These are phyloP conservation scores for Skeletonema tropicum DNA, from an alignment of 108 stramenopile species.

Conservation along the genomic window DNA sequence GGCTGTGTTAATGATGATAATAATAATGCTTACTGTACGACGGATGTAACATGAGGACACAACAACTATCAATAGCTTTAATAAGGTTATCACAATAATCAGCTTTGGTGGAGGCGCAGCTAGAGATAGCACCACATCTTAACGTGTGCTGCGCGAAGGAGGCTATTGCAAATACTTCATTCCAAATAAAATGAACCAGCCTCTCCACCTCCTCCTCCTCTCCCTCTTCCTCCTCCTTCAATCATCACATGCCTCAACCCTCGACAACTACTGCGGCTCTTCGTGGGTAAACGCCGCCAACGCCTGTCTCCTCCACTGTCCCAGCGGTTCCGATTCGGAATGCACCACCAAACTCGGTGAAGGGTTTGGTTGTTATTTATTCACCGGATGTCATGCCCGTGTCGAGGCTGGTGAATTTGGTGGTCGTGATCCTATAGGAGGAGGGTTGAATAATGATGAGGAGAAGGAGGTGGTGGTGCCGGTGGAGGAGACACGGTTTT, in stretches of 20 bases:
- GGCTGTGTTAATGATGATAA: too few relatives aligned
- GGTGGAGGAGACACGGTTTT: neutral
- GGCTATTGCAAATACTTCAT: too few relatives aligned
- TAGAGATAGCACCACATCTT: too few relatives aligned
- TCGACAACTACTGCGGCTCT: neutral
- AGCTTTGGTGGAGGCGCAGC: too few relatives aligned
- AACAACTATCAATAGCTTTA: too few relatives aligned
- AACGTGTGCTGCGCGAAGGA: too few relatives aligned
- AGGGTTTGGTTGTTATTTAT: neutral
- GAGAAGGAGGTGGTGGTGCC: neutral
- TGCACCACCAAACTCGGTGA: neutral
- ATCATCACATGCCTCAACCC: neutral
- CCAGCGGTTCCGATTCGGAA: neutral
- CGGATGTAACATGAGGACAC: too few relatives aligned
- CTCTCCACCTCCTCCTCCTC: neutral
- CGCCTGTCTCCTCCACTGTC: conserved; percentile 1
- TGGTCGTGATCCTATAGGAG: conserved; percentile 1
- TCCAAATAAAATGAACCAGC: neutral
- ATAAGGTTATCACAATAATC: too few relatives aligned
- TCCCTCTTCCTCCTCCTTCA: neutral
- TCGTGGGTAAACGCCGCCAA: neutral
- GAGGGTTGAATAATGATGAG: neutral
- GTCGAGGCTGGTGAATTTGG: conserved; percentile 4
- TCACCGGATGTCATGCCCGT: neutral
- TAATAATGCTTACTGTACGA: too few relatives aligned